A percentile compares a stretch with the other conserved stretches of the same genome.
phyloP scores from a whole-genome alignment of 164 flowering plant species.

The Kingdonia uniflora region DNA sequence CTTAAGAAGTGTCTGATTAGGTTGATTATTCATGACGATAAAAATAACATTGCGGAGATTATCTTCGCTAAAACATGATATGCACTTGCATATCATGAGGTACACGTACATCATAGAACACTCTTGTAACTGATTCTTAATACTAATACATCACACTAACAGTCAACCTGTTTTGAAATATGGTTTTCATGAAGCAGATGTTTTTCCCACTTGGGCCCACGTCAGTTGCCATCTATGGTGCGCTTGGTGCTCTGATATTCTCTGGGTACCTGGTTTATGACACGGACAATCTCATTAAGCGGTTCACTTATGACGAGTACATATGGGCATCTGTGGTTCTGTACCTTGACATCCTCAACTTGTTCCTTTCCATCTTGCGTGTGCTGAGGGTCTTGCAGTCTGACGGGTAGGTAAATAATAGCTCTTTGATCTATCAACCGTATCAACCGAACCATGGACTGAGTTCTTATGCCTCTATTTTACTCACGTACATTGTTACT shows the following conservation, averaged over 20 bases:
- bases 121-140: too few relatives aligned
- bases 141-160: not conserved
- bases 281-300: constrained; percentile 90
- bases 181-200: constrained; percentile 34
- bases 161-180: not conserved
- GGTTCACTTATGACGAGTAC: constrained; percentile 84
- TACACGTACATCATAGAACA: too few relatives aligned
- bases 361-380: constrained; percentile 77
- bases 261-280: constrained; percentile 82
- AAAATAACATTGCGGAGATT: too few relatives aligned
- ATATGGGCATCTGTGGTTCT: constrained; percentile 91
- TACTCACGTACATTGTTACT: too few relatives aligned
- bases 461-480: too few relatives aligned
- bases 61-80: too few relatives aligned
- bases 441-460: too few relatives aligned
- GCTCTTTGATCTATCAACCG: too few relatives aligned
- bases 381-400: constrained; percentile 42
- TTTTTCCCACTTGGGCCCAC: constrained; percentile 88
- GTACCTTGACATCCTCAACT: constrained; percentile 84
- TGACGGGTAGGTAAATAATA: constrained; percentile 19
- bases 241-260: constrained; percentile 72
- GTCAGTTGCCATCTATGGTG: constrained; percentile 59
- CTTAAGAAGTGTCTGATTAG: too few relatives aligned
- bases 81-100: too few relatives aligned
- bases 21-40: too few relatives aligned